phyloP scores from a whole-genome alignment of 2,329 filamentous ascomycete species.

The Ceratocystis harringtonii region DNA sequence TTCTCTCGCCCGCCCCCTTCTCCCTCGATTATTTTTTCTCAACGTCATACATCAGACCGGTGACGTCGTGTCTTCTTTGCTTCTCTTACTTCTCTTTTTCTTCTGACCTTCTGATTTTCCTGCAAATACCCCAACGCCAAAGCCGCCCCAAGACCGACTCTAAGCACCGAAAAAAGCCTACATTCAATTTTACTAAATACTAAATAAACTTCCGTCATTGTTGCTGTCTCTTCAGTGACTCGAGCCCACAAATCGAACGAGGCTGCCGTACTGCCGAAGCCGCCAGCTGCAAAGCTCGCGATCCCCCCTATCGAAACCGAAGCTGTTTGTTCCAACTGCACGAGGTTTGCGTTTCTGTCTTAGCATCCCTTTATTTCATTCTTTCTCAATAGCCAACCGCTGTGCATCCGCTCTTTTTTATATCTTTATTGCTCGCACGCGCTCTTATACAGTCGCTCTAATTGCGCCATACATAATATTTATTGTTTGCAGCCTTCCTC shows the following conservation, averaged over 20 bases:
- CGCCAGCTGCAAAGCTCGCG: background rate
- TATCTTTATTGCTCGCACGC: background rate
- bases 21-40: constrained; percentile 17
- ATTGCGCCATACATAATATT: background rate
- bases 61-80: constrained; percentile 17
- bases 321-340: background rate
- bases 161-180: background rate
- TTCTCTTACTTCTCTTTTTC: background rate
- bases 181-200: too few species aligned
- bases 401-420: background rate
- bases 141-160: background rate
- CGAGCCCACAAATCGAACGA: background rate
- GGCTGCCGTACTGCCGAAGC: background rate
- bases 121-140: background rate
- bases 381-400: background rate
- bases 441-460: background rate
- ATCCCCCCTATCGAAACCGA: background rate
- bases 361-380: background rate
- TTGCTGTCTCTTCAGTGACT: background rate
- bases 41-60: constrained; percentile 18
- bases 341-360: background rate
- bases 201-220: background rate
- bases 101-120: background rate
- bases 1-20: constrained; percentile 15
- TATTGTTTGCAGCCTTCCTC: background rate